Percentiles rank a stretch among this genome's conserved stretches.
Conservation (phyloP, 2,329 filamentous ascomycete species). For the Venturia pyrina region DNA sequence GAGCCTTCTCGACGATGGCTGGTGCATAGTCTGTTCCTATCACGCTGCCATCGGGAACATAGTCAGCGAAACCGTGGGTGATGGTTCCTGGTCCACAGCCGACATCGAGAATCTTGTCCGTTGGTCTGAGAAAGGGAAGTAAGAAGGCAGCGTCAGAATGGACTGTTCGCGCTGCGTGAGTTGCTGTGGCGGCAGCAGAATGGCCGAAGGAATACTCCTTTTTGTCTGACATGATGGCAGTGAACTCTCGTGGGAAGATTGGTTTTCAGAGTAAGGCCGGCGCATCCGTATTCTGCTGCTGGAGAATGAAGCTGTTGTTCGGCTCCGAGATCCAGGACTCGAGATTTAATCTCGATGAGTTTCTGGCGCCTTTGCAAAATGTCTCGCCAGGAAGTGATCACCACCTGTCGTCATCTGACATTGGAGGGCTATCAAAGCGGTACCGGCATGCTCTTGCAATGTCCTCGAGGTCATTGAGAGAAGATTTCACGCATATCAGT, state of each 20-base stretch:
- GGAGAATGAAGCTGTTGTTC: too few relatives aligned
- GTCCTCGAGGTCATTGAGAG: too few relatives aligned
- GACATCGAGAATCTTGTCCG: conserved; percentile 32
- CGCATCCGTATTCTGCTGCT: not conserved
- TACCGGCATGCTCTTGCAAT: too few relatives aligned
- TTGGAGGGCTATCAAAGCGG: too few relatives aligned
- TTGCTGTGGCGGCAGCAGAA: not conserved
- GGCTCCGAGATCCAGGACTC: too few relatives aligned
- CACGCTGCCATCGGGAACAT: conserved; percentile 34
- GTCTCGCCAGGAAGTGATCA: too few relatives aligned
- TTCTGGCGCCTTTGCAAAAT: too few relatives aligned
- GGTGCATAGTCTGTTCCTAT: conserved; percentile 36
- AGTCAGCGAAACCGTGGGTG: conserved; percentile 32
- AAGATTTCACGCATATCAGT: too few relatives aligned
- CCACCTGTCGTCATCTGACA: too few relatives aligned
- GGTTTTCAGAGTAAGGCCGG: not conserved
- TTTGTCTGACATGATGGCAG: conserved; percentile 1
- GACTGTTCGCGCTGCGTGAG: conserved; percentile 7
- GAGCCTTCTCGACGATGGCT: conserved; percentile 32
- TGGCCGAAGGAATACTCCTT: conserved; percentile 6
- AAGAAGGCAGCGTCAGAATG: conserved; percentile 8
- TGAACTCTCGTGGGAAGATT: not conserved
- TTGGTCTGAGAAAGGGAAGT: conserved; percentile 9
- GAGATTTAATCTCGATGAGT: too few relatives aligned
- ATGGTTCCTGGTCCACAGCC: conserved; percentile 42